Evolutionary conservation across 371 early-diverging fungal species (phyloP).

Genomic region (Thermomucor indicae-seudaticae): DNA sequence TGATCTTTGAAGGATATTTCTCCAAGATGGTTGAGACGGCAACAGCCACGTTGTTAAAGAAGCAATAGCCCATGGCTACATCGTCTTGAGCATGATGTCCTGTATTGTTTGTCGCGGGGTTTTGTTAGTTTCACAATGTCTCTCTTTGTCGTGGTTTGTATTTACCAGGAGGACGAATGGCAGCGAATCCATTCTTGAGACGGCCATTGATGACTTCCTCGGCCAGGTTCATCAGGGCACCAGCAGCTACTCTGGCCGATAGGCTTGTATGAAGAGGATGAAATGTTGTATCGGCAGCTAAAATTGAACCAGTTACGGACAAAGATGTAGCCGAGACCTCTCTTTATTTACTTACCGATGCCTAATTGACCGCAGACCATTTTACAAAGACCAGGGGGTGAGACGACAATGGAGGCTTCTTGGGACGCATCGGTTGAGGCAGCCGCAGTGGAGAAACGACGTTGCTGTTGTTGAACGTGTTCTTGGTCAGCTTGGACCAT

Average conservation of each 20-base stretch:
- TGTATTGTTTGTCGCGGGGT: too few relatives aligned
- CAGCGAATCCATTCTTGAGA: slow-evolving; percentile 61
- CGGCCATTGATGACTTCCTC: slow-evolving; percentile 51
- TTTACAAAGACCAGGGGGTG: slow-evolving; percentile 48
- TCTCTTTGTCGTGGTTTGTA: too few relatives aligned
- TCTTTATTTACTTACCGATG: slow-evolving; percentile 31
- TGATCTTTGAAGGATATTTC: slow-evolving; percentile 42
- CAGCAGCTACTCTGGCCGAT: slow-evolving; percentile 55
- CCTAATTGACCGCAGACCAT: slow-evolving; percentile 57
- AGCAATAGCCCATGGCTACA: slow-evolving; percentile 67
- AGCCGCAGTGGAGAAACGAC: slow-evolving; percentile 32
- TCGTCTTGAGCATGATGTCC: slow-evolving; percentile 67
- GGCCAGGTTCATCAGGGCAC: slow-evolving; percentile 49
- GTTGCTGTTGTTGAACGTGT: slow-evolving; percentile 83
- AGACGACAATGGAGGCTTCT: slow-evolving; percentile 18
- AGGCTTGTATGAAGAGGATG: slow-evolving; percentile 47
- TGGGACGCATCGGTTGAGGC: slow-evolving; percentile 14
- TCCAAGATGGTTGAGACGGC: slow-evolving; percentile 51
- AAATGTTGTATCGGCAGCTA: slow-evolving; percentile 58
- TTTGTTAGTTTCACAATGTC: too few relatives aligned
- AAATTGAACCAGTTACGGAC: background rate
- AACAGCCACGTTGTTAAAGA: slow-evolving; percentile 68
- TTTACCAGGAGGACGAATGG: slow-evolving; percentile 62
- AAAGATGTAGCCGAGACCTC: background rate
- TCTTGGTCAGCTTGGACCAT: slow-evolving; percentile 92